phyloP scores from a whole-genome alignment of 257 asterid genomes.

The Jacaranda copaia region DNA sequence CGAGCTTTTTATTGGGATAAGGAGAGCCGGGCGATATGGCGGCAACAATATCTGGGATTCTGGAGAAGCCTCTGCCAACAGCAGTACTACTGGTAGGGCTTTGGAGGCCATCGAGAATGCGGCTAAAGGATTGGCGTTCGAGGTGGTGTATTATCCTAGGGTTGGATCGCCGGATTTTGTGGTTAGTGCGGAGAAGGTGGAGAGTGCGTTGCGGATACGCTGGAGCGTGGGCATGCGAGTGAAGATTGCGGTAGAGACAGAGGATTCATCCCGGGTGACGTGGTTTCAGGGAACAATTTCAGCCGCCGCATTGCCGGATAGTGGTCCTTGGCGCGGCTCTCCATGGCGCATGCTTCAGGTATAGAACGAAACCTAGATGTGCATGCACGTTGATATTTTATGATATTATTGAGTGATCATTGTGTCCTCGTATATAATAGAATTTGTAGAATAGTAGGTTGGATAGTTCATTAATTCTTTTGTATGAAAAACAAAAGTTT shows the following conservation, averaged over 20 bases:
- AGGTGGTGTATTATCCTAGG: conserved; percentile 61
- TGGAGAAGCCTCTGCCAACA: conserved; percentile 21
- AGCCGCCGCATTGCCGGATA: conserved; percentile 15
- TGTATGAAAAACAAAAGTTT: no score
- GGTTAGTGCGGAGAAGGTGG: conserved; percentile 60
- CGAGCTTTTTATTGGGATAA: conserved; percentile 58
- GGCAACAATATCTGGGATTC: neutral
- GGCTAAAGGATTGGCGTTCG: conserved; percentile 57
- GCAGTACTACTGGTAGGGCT: neutral
- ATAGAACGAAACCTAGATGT: no score
- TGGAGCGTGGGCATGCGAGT: conserved; percentile 61
- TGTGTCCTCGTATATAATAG: no score
- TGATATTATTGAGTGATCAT: no score
- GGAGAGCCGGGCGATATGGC: conserved; percentile 49
- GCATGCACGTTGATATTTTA: conserved; percentile 8
- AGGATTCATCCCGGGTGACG: conserved; percentile 49
- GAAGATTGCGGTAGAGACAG: conserved; percentile 55
- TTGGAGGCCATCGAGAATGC: conserved; percentile 45
- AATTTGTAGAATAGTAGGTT: no score
- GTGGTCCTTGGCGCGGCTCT: conserved; percentile 56
- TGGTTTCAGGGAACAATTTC: conserved; percentile 54
- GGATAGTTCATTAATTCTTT: no score
- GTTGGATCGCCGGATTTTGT: conserved; percentile 56
- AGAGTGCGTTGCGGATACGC: conserved; percentile 32
- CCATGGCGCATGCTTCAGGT: conserved; percentile 82